Evolutionary conservation across 1,284 basidiomycete genomes (phyloP), one percentile per base, ranked within the genome.

Genomic region (Cryptococcus sp.): DNA sequence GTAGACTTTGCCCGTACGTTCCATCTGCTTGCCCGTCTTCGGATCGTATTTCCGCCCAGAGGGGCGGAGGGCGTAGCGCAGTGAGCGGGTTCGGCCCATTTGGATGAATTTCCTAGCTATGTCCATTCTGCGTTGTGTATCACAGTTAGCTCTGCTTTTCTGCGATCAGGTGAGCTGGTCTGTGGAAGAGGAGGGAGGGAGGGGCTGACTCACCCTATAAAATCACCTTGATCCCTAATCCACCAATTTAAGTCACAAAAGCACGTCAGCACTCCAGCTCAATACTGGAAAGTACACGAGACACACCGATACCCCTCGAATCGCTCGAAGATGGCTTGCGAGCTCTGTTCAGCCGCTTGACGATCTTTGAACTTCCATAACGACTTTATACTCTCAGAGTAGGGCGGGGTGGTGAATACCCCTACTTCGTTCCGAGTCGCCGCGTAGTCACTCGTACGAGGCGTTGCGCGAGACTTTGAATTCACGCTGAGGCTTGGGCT

Each of bases 81-180:
- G 49, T 19, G 68, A 70, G 30, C 70, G 49, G 5, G 70, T 72
- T 20, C 65, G 51, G 5, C 70, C 70, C 70, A 72, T 72, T 41
- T 70, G 68, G 30, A 72, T 62, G 54, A 70, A 72, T 55, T 72
- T 72, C 10, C 70, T 57, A 23, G 64, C 57, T 5, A 70, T 59
- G 57, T 72, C 70, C 70, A 72, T 72, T 10, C 70, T 72, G 47
- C 15, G 40, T 13, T 10, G 45, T 35, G 43, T 16, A 5, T 27
- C 17, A 40, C 30, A 22, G 19, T 39, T 41, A 45, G 42, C 30
- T 35, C 35, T 49, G 25, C 25, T 25, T 25, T n/a, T n/a, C n/a
- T n/a, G n/a, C n/a, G n/a, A n/a, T n/a, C n/a, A n/a, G n/a, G n/a
- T n/a, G n/a, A n/a, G n/a, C n/a, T n/a, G n/a, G n/a, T n/a, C n/a